Evolutionary conservation across 192 early-diverging fungal genomes (phyloP), one percentile per base, ranked within the genome.

Genomic region (Rhizoclosmatium globosum): DNA sequence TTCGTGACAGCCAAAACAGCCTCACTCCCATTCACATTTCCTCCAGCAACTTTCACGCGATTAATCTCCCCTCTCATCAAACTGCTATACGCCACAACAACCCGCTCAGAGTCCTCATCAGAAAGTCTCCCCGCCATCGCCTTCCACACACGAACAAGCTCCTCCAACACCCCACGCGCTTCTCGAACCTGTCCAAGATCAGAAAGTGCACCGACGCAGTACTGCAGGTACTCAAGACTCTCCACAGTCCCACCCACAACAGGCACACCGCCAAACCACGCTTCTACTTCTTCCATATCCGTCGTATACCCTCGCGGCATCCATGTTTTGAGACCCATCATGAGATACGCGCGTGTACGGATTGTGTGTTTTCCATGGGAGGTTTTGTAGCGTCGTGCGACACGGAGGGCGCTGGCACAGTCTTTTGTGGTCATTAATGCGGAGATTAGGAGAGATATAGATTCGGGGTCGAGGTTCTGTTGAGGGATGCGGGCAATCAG

Each of bases 181-280:
- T 68, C 68, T 4, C 41, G 4, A 64, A 42, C 41, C 4, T 48
- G 45, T 21, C 13, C 38, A 11, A 68, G n/a, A n/a, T 74, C 72
- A 2, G 47, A 4, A 3, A 53, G 4, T 9, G 74, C 74, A 15
- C n/a, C 64, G 38, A 11, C 11, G 41, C n/a, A 50, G 57, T 76
- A 76, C 44, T 76, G 74, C 43, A 76, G 74, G 50, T 67, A 66
- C 53, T 76, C 74, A 62, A 19, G 60, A 62, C 6, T 19, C 60
- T 19, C 23, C 53, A 31, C 31, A 31, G 31, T 31, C 0, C 31
- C 31, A 31, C 31, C 31, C 31, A 31, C 31, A 31, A 31, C 31
- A 31, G 31, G 31, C 31, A 31, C 31, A 31, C 31, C 31, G 31
- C 31, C 15, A 41, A 56, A 71, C 69, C 69, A 71, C 15, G 4